Evolutionary conservation across 2,329 filamentous ascomycete genomes (phyloP), one percentile per base, ranked within the genome.

Genomic region (Calycina herbarum): DNA sequence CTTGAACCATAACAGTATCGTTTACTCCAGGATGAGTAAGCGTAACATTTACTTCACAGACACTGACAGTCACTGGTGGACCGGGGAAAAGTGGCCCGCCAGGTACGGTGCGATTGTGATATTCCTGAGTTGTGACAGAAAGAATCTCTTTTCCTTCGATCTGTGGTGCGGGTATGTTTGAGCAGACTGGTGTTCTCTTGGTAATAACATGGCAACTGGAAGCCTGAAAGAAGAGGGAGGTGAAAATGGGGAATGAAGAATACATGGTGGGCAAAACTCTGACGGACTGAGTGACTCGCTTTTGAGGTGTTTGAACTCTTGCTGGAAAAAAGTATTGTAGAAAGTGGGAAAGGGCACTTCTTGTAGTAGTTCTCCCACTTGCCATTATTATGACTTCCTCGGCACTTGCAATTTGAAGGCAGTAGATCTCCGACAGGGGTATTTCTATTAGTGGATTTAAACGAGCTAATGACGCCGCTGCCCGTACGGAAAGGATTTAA

Each of bases 11-110:
- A 33, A 33, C 42, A 5, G 40, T 45, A 33, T 61, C 59, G 24
- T 61, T 64, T 20, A 69, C 62, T 8, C 70, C 69, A 0, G 67
- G 59, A 33, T 75, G 74, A 1, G 70, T 71, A 59, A 75, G 73
- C 1, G 70, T 68, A 5, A 75, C 70, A 4, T 71, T 74, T 56
- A 74, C 65, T 56, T 76, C 73, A 65, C 74, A 76, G 38, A 75
- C 70, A 31, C 15, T 42, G 33, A 59, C 56, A 11, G 11, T 27
- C 11, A 11, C 11, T 13, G 20, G n/a, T 10, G 8, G 20, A 3
- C n/a, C 24, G 20, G 3, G 10, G 8, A n/a, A 13, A 13, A 24
- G 48, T 15, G 11, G 38, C 13, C 38, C 24, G 8, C 48, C 48
- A 11, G 20, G 8, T 54, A 27, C 48, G 20, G 48, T 24, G 48